Conservation (phyloP, 345 rosid genomes). For the Linum usitatissimum region DNA sequence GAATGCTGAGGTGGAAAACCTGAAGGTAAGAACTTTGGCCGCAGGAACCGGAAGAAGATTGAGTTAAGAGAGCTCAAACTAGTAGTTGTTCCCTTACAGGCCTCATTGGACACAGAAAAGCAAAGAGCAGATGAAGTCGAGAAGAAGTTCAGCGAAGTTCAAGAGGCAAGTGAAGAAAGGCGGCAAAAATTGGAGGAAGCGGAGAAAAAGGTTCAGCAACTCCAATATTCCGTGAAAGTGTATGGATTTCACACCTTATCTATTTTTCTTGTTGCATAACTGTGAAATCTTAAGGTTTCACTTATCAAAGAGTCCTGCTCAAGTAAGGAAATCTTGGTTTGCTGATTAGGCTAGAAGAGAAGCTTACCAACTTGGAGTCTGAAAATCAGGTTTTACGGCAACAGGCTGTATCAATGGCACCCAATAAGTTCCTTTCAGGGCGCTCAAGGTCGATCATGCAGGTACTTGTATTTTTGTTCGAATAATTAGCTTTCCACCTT, state of each 20-base stretch:
- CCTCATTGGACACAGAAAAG: constrained; percentile 44
- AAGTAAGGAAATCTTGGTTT: neutral
- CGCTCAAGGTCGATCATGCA: constrained; percentile 32
- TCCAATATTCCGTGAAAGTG: constrained; percentile 57
- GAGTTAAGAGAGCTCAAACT: neutral
- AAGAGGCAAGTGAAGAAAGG: constrained; percentile 54
- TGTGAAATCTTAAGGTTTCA: too few species aligned
- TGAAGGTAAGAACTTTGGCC: constrained; percentile 39
- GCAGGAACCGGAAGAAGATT: neutral
- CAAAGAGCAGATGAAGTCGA: constrained; percentile 70
- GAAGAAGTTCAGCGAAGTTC: constrained; percentile 49
- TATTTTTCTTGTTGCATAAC: neutral
- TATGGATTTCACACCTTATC: neutral
- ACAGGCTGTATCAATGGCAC: constrained; percentile 41
- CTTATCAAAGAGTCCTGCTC: too few species aligned
- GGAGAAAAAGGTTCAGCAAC: constrained; percentile 56
- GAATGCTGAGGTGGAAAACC: constrained; percentile 41
- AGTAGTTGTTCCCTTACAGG: constrained; percentile 20
- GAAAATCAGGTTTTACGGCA: constrained; percentile 67
- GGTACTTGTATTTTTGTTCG: neutral
- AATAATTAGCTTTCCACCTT: neutral
- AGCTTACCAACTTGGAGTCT: constrained; percentile 47
- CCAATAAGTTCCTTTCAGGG: constrained; percentile 28
- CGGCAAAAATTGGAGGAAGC: constrained; percentile 63
- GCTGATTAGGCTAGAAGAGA: constrained; percentile 34